These are phyloP conservation scores for Paraleonurus japonicus DNA, from an alignment of 257 asterid species.

Conservation along the genomic window DNA sequence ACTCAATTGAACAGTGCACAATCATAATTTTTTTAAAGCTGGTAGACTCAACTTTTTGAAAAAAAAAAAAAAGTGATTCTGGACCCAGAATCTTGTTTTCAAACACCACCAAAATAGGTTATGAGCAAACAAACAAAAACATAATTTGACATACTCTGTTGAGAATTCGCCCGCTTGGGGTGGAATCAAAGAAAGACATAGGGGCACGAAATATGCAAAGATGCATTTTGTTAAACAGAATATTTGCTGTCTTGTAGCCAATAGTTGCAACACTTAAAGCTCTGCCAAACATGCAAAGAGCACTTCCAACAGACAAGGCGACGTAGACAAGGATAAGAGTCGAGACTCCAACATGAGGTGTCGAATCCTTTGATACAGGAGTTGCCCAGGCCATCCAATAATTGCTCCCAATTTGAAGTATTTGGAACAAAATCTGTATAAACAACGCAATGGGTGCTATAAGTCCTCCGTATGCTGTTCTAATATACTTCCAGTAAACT, in stretches of 20 bases:
- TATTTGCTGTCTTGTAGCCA: slow-evolving; percentile 67
- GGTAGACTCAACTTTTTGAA: no score
- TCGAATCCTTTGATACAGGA: slow-evolving; percentile 62
- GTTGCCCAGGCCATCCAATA: slow-evolving; percentile 99
- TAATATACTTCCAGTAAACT: slow-evolving; percentile 81
- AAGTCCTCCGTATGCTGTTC: slow-evolving; percentile 76
- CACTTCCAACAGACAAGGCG: slow-evolving; percentile 59
- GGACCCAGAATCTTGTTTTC: no score
- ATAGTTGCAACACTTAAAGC: slow-evolving; percentile 52
- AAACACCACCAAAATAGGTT: not conserved
- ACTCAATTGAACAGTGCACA: no score
- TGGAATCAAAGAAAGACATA: slow-evolving; percentile 93
- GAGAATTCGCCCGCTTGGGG: slow-evolving; percentile 95
- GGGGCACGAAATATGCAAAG: slow-evolving; percentile 77
- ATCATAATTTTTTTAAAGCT: no score
- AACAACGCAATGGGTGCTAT: slow-evolving; percentile 69
- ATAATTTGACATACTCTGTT: slow-evolving; percentile 57
- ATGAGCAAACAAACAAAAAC: not conserved
- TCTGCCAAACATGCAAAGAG: slow-evolving; percentile 63
- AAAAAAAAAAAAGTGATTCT: no score
- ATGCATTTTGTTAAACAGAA: slow-evolving; percentile 76
- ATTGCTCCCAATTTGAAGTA: slow-evolving; percentile 86
- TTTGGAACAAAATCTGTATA: slow-evolving; percentile 62
- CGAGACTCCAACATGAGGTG: slow-evolving; percentile 52
- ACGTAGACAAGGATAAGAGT: slow-evolving; percentile 80